phyloP scores from a whole-genome alignment of 1,284 basidiomycete genomes.

The Pseudozyma sp. region DNA sequence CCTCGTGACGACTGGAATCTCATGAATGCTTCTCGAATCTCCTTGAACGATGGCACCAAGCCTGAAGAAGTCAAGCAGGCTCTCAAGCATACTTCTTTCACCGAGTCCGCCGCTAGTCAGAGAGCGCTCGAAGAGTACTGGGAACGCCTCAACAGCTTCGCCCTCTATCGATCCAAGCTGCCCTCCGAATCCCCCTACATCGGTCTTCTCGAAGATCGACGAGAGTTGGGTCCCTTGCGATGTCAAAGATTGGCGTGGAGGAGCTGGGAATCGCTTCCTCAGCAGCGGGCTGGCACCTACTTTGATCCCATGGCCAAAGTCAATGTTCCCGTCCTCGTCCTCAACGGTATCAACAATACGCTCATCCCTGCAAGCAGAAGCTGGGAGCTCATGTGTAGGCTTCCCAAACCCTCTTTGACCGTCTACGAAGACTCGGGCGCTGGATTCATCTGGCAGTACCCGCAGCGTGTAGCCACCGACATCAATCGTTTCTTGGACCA shows the following conservation, averaged over 20 bases:
- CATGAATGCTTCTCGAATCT: constrained; percentile 38
- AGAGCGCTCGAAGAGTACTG: constrained; percentile 34
- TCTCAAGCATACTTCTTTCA: constrained; percentile 34
- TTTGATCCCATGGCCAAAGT: constrained; percentile 37
- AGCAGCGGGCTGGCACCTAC: constrained; percentile 28
- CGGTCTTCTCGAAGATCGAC: constrained; percentile 38
- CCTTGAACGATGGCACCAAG: constrained; percentile 33
- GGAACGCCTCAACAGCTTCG: constrained; percentile 40
- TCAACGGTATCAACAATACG: constrained; percentile 40
- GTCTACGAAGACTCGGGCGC: constrained; percentile 40
- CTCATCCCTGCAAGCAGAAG: constrained; percentile 44
- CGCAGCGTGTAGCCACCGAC: constrained; percentile 34
- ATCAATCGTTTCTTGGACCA: constrained; percentile 41
- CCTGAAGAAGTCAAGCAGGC: constrained; percentile 41
- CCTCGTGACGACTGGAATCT: constrained; percentile 46
- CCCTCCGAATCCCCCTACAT: constrained; percentile 35
- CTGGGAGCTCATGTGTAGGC: constrained; percentile 42
- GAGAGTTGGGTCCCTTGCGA: constrained; percentile 35
- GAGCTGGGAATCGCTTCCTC: constrained; percentile 38
- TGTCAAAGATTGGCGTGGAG: constrained; percentile 40
- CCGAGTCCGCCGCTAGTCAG: constrained; percentile 25
- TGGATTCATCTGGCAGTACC: constrained; percentile 42
- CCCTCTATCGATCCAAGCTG: constrained; percentile 34
- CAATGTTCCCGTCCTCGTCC: constrained; percentile 41
- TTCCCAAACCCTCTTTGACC: constrained; percentile 31